phyloP scores from a whole-genome alignment of 2,329 filamentous ascomycete genomes.

The Penicillium janthinellum region DNA sequence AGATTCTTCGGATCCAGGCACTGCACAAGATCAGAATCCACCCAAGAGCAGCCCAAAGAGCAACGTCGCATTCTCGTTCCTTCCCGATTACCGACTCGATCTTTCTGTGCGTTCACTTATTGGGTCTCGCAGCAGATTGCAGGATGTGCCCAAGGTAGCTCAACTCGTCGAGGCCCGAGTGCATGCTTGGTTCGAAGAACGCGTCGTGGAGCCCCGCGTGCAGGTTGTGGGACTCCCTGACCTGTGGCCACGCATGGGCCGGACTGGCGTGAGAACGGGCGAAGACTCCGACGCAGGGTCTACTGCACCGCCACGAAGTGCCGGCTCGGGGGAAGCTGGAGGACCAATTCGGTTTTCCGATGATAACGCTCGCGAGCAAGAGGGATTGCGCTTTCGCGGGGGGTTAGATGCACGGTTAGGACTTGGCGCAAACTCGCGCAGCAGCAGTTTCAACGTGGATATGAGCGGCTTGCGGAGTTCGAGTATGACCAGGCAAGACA shows the following conservation, averaged over 20 bases:
- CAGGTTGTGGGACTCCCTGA: slow-evolving; percentile 65
- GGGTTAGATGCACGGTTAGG: slow-evolving; percentile 29
- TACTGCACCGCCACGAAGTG: slow-evolving; percentile 34
- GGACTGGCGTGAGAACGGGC: slow-evolving; percentile 47
- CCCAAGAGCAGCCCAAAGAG: slow-evolving; percentile 65
- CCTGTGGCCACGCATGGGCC: slow-evolving; percentile 62
- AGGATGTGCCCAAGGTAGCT: slow-evolving; percentile 68
- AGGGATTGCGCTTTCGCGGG: slow-evolving; percentile 40
- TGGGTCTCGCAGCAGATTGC: slow-evolving; percentile 62
- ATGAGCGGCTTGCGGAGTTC: slow-evolving; percentile 34
- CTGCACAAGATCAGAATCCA: slow-evolving; percentile 21
- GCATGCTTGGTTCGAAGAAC: slow-evolving; percentile 68
- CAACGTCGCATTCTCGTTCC: slow-evolving; percentile 90
- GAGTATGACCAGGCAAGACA: slow-evolving; percentile 37
- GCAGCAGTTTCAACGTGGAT: slow-evolving; percentile 40
- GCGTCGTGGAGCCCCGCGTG: slow-evolving; percentile 66
- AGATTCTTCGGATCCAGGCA: slow-evolving; percentile 12
- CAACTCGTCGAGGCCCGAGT: slow-evolving; percentile 66
- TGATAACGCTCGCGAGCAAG: slow-evolving; percentile 28
- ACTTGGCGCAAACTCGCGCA: slow-evolving; percentile 36
- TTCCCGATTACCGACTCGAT: slow-evolving; percentile 65
- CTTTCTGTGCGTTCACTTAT: slow-evolving; percentile 66
- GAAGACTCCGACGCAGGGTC: slow-evolving; percentile 46
- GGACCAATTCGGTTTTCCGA: slow-evolving; percentile 26
- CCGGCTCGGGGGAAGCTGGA: slow-evolving; percentile 31